Percentiles rank a stretch among this genome's conserved stretches.
phyloP scores from a whole-genome alignment of 148 eudicot species.

The Persicaria tinctoria region DNA sequence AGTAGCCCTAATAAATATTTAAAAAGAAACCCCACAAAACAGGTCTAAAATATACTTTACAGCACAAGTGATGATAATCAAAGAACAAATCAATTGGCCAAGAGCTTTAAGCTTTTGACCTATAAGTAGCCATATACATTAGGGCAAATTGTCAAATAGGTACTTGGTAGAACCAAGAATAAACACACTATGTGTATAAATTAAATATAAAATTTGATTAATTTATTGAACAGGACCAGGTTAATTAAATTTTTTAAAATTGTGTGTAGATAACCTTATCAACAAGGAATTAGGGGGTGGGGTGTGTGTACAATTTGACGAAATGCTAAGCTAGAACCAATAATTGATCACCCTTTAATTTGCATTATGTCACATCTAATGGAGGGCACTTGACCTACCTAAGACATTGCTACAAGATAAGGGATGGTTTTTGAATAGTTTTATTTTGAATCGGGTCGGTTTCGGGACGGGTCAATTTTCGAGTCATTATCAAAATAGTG shows the following conservation, averaged over 20 bases:
- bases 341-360: not conserved
- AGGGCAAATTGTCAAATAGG: not conserved
- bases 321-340: conserved; percentile 6
- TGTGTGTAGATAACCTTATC: not conserved
- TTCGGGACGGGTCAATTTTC: not conserved
- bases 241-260: not conserved
- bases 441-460: not conserved
- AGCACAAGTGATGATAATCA: not conserved
- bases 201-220: not conserved
- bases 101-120: not conserved
- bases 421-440: not conserved
- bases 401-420: conserved; percentile 1
- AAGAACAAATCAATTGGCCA: not conserved
- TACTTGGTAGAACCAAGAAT: conserved; percentile 1
- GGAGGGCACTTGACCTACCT: conserved; percentile 6
- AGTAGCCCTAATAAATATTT: not conserved
- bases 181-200: not conserved
- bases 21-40: not conserved
- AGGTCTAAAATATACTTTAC: not conserved
- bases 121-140: not conserved
- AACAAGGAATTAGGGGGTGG: not conserved
- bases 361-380: conserved; percentile 1
- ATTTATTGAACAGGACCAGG: not conserved
- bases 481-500: conserved; percentile 5
- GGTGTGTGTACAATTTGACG: not conserved